Evolutionary conservation across 2,329 filamentous ascomycete species (phyloP), one percentile per base, ranked within the genome.

Genomic region (Monosporascus sp.): DNA sequence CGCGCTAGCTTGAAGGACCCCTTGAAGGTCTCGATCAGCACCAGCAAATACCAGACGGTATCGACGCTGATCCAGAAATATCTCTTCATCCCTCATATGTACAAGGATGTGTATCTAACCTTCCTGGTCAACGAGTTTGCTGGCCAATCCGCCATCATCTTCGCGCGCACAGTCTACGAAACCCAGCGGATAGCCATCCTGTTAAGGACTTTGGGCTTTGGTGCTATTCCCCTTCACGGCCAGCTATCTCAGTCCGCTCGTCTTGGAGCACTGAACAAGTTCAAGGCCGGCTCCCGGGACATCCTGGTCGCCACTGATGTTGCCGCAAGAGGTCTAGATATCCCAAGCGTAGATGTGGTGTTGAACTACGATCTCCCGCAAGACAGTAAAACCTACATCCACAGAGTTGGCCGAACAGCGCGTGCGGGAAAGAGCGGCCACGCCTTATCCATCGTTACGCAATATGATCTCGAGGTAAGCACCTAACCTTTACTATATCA

Each of bases 251-350:
- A 99, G 69, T 89, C 89, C 1, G 81, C 89, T 17, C 90, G 94
- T 60, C 75, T 97, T 1, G 92, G 91, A 7, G 89, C 94, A 0
- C 77, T 99, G 8, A 89, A 88, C 68, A 97, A 97, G 69, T 97
- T 99, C 78, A 86, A 88, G 51, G 78, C 87, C 3, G 85, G 86
- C 7, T 83, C 81, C n/a, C 80, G 91, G 43, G 85, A 95, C 60
- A 93, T 99, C 40, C 81, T 99, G 4, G 88, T 97, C 3, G 91
- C 91, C 11, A 97, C 92, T 0, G 92, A 97, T 68, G 90, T 97
- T n/a, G 92, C 92, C 1, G 89, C 92, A 1, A 86, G 92, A 68
- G 93, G 92, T 78, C 78, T 97, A 7, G 92, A 97, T 75, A 96
- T 97, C 47, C 91, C 91, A 14, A 87, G 84, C n/a, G 91, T 97